phyloP scores from a whole-genome alignment of 2,329 filamentous ascomycete species.

The Blastomyces gilchristii region DNA sequence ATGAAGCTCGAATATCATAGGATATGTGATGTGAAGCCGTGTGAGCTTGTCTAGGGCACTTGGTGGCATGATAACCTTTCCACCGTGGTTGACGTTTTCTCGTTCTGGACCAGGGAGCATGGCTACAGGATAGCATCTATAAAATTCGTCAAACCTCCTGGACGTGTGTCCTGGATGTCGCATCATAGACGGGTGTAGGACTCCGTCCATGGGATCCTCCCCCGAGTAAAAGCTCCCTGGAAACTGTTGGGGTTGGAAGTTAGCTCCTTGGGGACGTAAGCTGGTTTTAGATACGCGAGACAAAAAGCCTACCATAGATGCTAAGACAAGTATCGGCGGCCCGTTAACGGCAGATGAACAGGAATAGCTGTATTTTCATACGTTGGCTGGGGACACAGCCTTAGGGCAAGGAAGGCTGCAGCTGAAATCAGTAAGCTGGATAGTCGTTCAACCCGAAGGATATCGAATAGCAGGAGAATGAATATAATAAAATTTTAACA shows the following conservation, averaged over 20 bases:
- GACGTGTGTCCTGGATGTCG: slow-evolving; percentile 38
- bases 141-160: slow-evolving; percentile 95
- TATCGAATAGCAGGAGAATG: neutral
- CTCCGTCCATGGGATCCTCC: slow-evolving; percentile 43
- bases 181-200: slow-evolving; percentile 44
- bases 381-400: neutral
- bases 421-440: neutral
- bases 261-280: neutral
- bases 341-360: neutral
- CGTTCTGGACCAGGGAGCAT: slow-evolving; percentile 90
- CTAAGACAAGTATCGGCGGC: neutral
- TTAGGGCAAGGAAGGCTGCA: neutral
- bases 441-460: neutral
- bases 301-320: neutral
- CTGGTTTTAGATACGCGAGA: too few species aligned
- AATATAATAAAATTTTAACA: neutral
- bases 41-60: slow-evolving; percentile 96
- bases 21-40: slow-evolving; percentile 90
- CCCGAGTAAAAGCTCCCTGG: slow-evolving; percentile 43
- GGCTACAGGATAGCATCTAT: slow-evolving; percentile 87
- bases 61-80: slow-evolving; percentile 95
- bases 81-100: slow-evolving; percentile 85
- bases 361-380: neutral
- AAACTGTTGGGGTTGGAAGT: slow-evolving; percentile 25
- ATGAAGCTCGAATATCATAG: slow-evolving; percentile 89